Evolutionary conservation across 805 yeast species (phyloP), one percentile per base, ranked within the genome.

Genomic region (Candida endomychidarum): DNA sequence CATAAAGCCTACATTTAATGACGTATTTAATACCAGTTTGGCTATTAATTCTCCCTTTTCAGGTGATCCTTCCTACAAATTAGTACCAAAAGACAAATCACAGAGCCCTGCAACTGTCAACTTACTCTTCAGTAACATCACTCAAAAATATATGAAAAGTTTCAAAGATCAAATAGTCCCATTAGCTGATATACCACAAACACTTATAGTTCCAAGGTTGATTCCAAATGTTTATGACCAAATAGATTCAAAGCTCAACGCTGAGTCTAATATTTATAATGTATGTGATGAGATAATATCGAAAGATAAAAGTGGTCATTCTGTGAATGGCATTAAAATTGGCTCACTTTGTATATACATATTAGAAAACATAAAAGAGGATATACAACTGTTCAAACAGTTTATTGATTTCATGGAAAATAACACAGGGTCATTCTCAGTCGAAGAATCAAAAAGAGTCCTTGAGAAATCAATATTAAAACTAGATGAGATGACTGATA

Each of bases 1-100:
- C n/a, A 50, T 61, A 4, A 51, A 48, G 8, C 62, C 66, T 0
- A 43, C 44, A 5, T 46, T 52, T 24, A 62, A 56, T 32, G 72
- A 68, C 42, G 41, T 56, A 11, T 41, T 66, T 38, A 50, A 57
- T 14, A 52, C 70, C 0, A 41, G 59, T 3, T 52, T 68, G 28
- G 52, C 68, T 5, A 44, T 49, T 20, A 47, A 58, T 14, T 57
- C 59, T 4, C 53, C 62, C 5, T 40, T 66, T 7, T 47, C 52
- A 32, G 72, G 70, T 5, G 58, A 58, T 33, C 10, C 43, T 4
- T 31, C 42, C 17, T 56, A 58, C 44, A 47, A 47, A 34, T 34
- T 64, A n/a, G 42, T 54, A 1, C 49, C 56, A 18, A 49, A 43
- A 47, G 48, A 46, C 20, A 25, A 38, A 19, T 27, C 27, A n/a